phyloP scores from a whole-genome alignment of 2,329 filamentous ascomycete species.

The Ramichloridium luteum region DNA sequence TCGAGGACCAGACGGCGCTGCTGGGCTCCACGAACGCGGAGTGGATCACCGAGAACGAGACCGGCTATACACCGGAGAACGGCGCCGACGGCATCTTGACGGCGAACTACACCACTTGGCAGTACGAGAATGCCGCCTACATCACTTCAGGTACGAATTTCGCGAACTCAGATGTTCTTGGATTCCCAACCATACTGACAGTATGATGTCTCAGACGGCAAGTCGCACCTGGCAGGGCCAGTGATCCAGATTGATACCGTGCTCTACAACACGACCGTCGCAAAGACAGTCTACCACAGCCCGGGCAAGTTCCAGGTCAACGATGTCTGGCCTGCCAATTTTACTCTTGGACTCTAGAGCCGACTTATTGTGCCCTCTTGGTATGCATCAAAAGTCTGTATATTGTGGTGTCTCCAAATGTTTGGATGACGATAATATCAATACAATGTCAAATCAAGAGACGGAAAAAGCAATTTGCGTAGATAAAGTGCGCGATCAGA shows the following conservation, averaged over 20 bases:
- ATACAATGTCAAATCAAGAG: no score
- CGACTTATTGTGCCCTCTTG: no score
- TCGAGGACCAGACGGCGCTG: constrained; percentile 1
- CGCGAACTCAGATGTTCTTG: no score
- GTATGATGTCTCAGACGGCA: background rate
- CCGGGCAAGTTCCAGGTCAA: background rate
- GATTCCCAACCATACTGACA: no score
- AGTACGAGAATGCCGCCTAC: background rate
- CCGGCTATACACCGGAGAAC: background rate
- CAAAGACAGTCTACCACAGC: constrained; percentile 1
- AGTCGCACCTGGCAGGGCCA: background rate
- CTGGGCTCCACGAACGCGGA: constrained; percentile 1
- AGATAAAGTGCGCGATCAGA: no score
- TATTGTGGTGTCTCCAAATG: no score
- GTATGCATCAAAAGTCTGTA: no score
- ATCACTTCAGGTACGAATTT: no score
- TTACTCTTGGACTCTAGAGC: background rate
- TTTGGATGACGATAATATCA: no score
- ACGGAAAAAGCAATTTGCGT: no score
- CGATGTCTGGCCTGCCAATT: constrained; percentile 1
- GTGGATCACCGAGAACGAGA: constrained; percentile 1
- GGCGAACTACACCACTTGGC: constrained; percentile 1
- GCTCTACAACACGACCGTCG: background rate
- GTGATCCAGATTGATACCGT: background rate
- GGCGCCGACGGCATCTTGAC: background rate